A percentile compares a stretch with the other conserved stretches of the same genome.
These are phyloP conservation scores for Cicer arietinum DNA, from an alignment of 306 rosid species.

Conservation along the genomic window DNA sequence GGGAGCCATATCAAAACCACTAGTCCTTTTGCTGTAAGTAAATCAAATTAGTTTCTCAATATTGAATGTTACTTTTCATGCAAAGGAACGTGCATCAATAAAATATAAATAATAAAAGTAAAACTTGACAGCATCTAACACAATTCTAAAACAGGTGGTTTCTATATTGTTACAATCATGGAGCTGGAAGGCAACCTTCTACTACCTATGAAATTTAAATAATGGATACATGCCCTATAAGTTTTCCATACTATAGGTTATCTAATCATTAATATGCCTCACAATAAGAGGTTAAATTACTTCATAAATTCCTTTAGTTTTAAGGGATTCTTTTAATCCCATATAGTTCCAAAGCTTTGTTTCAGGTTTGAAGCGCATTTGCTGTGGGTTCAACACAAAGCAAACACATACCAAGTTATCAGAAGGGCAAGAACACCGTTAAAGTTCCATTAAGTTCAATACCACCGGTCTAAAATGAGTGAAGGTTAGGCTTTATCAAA, in stretches of 20 bases:
- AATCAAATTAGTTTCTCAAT: slow-evolving; percentile 49
- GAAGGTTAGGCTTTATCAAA: not conserved
- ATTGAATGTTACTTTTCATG: not conserved
- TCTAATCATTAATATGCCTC: not conserved
- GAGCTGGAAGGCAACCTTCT: slow-evolving; percentile 6
- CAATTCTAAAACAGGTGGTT: not conserved
- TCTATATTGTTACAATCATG: not conserved
- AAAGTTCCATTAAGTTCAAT: not conserved
- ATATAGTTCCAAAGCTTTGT: not conserved
- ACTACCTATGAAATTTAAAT: not conserved
- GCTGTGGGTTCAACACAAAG: not conserved
- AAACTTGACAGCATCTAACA: not conserved
- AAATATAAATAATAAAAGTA: not conserved
- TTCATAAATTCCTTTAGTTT: not conserved
- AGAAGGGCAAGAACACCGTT: not conserved
- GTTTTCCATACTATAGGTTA: not conserved
- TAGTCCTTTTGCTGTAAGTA: slow-evolving; percentile 89
- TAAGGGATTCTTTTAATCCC: not conserved
- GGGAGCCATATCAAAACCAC: slow-evolving; percentile 99
- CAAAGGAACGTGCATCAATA: not conserved
- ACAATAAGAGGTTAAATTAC: not conserved
- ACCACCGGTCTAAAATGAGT: not conserved
- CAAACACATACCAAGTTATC: not conserved
- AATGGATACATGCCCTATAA: not conserved
- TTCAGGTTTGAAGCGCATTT: not conserved